A percentile compares a stretch with the other conserved stretches of the same genome.
phyloP scores from a whole-genome alignment of 2,329 filamentous ascomycete species.

The Sclerotinia sclerotiorum region DNA sequence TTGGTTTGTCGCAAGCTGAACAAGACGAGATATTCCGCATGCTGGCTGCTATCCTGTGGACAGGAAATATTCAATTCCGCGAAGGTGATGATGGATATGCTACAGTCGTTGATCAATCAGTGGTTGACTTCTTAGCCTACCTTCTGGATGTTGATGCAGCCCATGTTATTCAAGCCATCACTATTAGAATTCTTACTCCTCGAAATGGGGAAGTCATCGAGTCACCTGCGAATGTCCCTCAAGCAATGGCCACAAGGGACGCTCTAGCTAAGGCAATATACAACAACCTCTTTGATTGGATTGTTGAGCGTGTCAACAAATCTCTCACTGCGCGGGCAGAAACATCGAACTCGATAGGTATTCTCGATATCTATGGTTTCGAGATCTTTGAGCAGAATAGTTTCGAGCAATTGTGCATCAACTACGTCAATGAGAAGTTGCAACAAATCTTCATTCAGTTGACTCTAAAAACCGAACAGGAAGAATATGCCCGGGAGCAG shows the following conservation, averaged over 20 bases:
- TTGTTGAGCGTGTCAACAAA: constrained; percentile 86
- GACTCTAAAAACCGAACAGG: constrained; percentile 93
- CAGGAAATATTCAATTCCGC: constrained; percentile 87
- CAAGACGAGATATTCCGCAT: constrained; percentile 97
- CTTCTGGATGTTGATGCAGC: constrained; percentile 82
- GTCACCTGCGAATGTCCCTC: constrained; percentile 80
- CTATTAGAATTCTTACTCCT: constrained; percentile 77
- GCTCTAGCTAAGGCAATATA: constrained; percentile 95
- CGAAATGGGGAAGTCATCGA: constrained; percentile 66
- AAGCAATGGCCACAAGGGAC: constrained; percentile 84
- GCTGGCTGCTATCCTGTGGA: constrained; percentile 87
- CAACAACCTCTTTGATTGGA: constrained; percentile 98
- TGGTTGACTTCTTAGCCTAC: constrained; percentile 93
- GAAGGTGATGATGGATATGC: constrained; percentile 92
- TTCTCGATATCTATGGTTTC: constrained; percentile 98
- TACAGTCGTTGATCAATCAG: constrained; percentile 80
- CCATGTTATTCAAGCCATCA: constrained; percentile 82
- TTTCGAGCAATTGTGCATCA: constrained; percentile 98
- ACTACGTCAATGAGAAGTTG: constrained; percentile 98
- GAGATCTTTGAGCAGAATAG: constrained; percentile 99
- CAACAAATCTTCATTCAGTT: constrained; percentile 99
- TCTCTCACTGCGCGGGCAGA: constrained; percentile 77
- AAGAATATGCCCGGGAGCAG: constrained; percentile 93
- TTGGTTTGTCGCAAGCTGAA: constrained; percentile 82
- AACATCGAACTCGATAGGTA: constrained; percentile 84